Base-by-base conservation (phyloP, 495 filamentous ascomycete genomes). In the Bombardia bombarda region DNA sequence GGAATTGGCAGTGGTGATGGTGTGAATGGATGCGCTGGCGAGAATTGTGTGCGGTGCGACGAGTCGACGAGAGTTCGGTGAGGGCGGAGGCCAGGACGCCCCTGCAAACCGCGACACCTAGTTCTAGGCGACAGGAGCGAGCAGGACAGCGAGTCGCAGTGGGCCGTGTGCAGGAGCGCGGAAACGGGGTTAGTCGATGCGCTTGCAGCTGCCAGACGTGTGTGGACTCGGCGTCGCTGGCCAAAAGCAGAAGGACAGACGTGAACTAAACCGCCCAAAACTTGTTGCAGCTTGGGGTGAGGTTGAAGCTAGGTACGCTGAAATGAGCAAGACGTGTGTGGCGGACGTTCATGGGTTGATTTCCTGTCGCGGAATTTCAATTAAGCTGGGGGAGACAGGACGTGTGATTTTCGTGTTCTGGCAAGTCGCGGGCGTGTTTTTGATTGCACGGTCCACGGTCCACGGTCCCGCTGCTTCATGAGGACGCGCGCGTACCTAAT, bases 401-500 rank as follows among this genome's bases (percentile, higher is more conserved):
- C 56, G 57, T 60, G 57, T 47, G 53, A 47, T 46, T 60, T 57
- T 60, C 57, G 57, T 60, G 57, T 60, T 52, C 40, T 50, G 28
- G 40, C 40, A 53, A 51, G 50, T 50, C 45, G 21, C 19, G 38
- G 38, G 46, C 40, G 42, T 32, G 43, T 42, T 36, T 22, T 42
- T n/a, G n/a, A n/a, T n/a, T n/a, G n/a, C n/a, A n/a, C n/a, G n/a
- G n/a, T n/a, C n/a, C n/a, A n/a, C n/a, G n/a, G n/a, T n/a, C n/a
- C n/a, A n/a, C n/a, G n/a, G n/a, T n/a, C n/a, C n/a, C n/a, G n/a
- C n/a, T n/a, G n/a, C n/a, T n/a, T n/a, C n/a, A n/a, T n/a, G 26
- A 28, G 26, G 26, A 28, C 26, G 26, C 26, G 26, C 26, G 24
- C 13, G 8, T n/a, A n/a, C n/a, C n/a, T n/a, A n/a, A n/a, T n/a